A percentile compares a stretch with the other conserved stretches of the same genome.
Evolutionary conservation across 495 filamentous ascomycete species (phyloP).

Genomic region (Aspergillus biplanus): DNA sequence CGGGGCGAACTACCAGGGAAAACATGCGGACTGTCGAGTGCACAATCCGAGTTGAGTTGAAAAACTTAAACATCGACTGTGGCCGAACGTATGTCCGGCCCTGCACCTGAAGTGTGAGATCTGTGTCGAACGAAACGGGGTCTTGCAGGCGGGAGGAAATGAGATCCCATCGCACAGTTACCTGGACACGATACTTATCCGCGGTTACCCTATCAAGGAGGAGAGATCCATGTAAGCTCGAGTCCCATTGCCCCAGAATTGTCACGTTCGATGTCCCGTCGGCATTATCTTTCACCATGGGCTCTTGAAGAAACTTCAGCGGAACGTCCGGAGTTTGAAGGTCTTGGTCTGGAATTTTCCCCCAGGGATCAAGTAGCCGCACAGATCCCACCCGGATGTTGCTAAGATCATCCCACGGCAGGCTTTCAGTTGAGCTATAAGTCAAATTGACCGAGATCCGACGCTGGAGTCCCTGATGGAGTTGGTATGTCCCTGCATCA

Average conservation of each 20-base stretch:
- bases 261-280: conserved; percentile 92
- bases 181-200: conserved; percentile 88
- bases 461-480: conserved; percentile 93
- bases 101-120: conserved; percentile 79
- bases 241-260: conserved; percentile 92
- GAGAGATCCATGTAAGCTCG: conserved; percentile 85
- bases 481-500: conserved; percentile 86
- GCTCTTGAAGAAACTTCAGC: conserved; percentile 74
- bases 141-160: conserved; percentile 75
- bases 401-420: conserved; percentile 83
- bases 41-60: conserved; percentile 81
- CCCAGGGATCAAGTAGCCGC: conserved; percentile 79
- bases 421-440: conserved; percentile 82
- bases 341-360: conserved; percentile 79
- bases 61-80: conserved; percentile 84
- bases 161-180: conserved; percentile 83
- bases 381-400: conserved; percentile 77
- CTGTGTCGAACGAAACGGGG: conserved; percentile 82
- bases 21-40: conserved; percentile 86
- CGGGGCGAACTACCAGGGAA: conserved; percentile 80
- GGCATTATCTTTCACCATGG: conserved; percentile 75
- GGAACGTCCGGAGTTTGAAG: conserved; percentile 71
- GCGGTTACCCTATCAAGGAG: conserved; percentile 87
- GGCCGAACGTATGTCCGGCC: conserved; percentile 83
- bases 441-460: conserved; percentile 83